Evolutionary conservation across 1,284 basidiomycete species (phyloP), one percentile per base, ranked within the genome.

Genomic region (Pascua guehoae): DNA sequence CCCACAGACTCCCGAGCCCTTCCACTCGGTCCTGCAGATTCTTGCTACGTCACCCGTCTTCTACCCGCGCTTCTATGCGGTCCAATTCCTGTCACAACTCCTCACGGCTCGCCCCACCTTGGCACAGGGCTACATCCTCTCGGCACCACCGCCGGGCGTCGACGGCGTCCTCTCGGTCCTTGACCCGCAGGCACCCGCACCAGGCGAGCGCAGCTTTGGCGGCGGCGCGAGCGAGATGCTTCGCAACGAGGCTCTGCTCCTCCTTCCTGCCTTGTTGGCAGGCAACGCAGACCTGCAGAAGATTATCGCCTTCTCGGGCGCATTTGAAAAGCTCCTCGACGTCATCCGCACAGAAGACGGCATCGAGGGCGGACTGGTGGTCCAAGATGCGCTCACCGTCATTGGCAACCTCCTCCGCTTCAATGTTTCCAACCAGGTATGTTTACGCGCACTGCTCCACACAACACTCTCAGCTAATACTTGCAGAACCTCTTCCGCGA

Each of bases 211-310:
- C 14, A 53, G 56, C 18, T 66, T 75, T 60, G 67, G 70, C 38
- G 71, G 73, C 8, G 74, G 73, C 16, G 75, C 75, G 0, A 63
- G 65, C 15, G 76, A 78, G 62, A 77, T 76, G 74, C 61, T 78
- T 11, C 60, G 76, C 15, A 78, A 78, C 57, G 89, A 91, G 82
- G 86, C 85, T 8, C 85, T 98, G 40, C 82, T 87, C 12, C 84
- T 95, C 72, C 81, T 95, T 39, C 89, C 95, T 55, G 81, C 86
- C 5, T 81, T 98, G 42, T 85, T 89, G 44, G 84, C 85, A 1
- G 88, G 91, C 64, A 98, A 89, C 68, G 85, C 91, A 39, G 93
- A 98, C 72, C 89, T 98, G 49, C 95, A 98, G 73, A 98, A 98
- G 78, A 87, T 98, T 18, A 85, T 98, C 44, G 93, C 94, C 0